Base-by-base conservation (phyloP, 768 basidiomycete species). In the Calocera cornea region DNA sequence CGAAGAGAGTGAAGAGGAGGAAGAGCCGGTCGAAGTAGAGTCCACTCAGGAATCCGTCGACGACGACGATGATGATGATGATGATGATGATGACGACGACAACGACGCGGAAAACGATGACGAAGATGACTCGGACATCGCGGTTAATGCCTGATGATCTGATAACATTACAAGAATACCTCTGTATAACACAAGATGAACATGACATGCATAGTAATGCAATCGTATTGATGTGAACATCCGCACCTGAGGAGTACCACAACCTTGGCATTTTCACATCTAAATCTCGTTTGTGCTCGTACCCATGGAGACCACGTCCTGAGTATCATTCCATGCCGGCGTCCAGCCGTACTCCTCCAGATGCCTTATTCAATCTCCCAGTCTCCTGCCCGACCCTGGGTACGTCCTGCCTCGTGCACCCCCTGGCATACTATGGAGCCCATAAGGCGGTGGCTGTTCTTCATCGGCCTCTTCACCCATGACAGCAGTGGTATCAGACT, bases 1-100 rank as follows among this genome's bases (percentile, higher is more conserved):
- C 73, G 82, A 86, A 73, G 87, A 88, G 76, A 87, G 70, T 67
- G 68, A 69, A 36, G 69, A 84, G 71, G 86, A 86, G 69, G 82
- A 82, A 65, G 78, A 78, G 47, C 80, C 80, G 34, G 79, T 81
- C 41, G 81, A 82, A 38, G 77, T 77, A 50, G 80, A 79, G 64
- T 76, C 74, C 19, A 74, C 70, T 22, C 74, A 77, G 29, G 73
- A 73, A 60, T 65, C 65, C 34, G 69, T 64, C 17, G 72, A 73
- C 65, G 78, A 79, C 71, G 54, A 60, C 14, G 54, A 60, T 29
- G 77, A 73, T 66, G 65, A 69, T 34, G 67, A 49, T 73, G 76
- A 76, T 76, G 76, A 64, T n/a, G n/a, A 73, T 66, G 65, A 69
- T 34, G 67, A 49, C 73, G 76, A 76, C 76, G 76, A 64, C 17